Evolutionary conservation across 2,329 filamentous ascomycete species (phyloP).

Genomic region (Fragosphaeria purpurea): DNA sequence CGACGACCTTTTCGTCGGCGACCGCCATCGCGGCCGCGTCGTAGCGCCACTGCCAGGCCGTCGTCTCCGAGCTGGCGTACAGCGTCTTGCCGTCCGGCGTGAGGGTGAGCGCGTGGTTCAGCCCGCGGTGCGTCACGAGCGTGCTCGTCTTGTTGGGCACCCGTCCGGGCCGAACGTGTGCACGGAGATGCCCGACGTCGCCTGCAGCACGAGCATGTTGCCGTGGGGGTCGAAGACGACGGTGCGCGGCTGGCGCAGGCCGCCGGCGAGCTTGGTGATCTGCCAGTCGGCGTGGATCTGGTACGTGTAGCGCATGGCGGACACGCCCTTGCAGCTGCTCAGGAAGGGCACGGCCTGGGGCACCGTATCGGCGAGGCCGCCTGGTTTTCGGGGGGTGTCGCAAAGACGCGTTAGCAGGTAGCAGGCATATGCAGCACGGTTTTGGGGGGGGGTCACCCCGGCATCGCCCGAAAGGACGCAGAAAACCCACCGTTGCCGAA

Average conservation of each 20-base stretch:
- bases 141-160: constrained; percentile 27
- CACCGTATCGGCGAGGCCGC: no score
- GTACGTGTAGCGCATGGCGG: no score
- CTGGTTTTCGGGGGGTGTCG: no score
- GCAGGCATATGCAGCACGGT: no score
- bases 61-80: constrained; percentile 27
- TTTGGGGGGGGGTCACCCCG: no score
- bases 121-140: constrained; percentile 23
- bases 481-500: no score
- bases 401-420: no score
- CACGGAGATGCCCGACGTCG: constrained; percentile 25
- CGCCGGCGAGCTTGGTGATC: constrained; percentile 28
- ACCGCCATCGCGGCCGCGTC: constrained; percentile 36
- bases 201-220: constrained; percentile 27
- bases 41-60: constrained; percentile 47
- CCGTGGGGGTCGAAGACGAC: constrained; percentile 26
- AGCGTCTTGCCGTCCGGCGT: constrained; percentile 27
- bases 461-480: no score
- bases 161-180: constrained; percentile 30
- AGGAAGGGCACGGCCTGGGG: no score
- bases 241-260: constrained; percentile 24
- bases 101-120: constrained; percentile 30
- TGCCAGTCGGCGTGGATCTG: constrained; percentile 24
- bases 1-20: constrained; percentile 29
- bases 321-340: no score